phyloP scores from a whole-genome alignment of 2,329 filamentous ascomycete genomes.

The Aspergillus proliferans region DNA sequence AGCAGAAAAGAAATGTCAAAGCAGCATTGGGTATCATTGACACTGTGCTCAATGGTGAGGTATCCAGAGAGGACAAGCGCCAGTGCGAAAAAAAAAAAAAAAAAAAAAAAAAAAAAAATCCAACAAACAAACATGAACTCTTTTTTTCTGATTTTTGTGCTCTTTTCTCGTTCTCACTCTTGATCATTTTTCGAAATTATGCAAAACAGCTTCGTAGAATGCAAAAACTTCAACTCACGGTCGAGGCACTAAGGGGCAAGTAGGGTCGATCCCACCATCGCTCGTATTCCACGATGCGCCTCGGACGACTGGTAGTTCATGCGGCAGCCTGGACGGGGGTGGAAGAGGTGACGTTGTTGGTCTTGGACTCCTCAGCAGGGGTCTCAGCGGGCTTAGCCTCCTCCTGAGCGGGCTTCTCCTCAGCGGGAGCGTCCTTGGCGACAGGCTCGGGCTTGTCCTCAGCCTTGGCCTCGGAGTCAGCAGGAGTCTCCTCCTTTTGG shows the following conservation, averaged over 20 bases:
- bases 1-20: constrained; percentile 22
- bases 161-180: constrained; percentile 5
- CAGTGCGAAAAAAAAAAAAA: constrained; percentile 15
- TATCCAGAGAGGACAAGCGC: constrained; percentile 11
- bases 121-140: constrained; percentile 10
- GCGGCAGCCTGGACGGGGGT: constrained; percentile 39
- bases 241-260: constrained; percentile 20
- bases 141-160: constrained; percentile 5
- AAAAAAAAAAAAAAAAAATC: constrained; percentile 10
- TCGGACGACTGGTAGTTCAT: constrained; percentile 29
- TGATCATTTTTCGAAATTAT: constrained; percentile 1
- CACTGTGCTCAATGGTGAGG: constrained; percentile 9
- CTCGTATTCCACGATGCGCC: constrained; percentile 34
- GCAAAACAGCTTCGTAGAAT: constrained; percentile 2
- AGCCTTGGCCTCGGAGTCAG: constrained; percentile 28
- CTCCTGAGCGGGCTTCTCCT: constrained; percentile 14
- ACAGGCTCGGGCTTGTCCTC: constrained; percentile 16
- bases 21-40: constrained; percentile 27
- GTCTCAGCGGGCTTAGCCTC: constrained; percentile 23
- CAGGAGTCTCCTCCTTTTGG: constrained; percentile 30
- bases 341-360: constrained; percentile 26
- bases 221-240: constrained; percentile 15
- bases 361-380: constrained; percentile 25
- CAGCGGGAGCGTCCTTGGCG: constrained; percentile 18
- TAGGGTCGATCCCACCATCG: constrained; percentile 36